A percentile compares a stretch with the other conserved stretches of the same genome.
Evolutionary conservation across 1,139 yeast genomes (phyloP).

Genomic region (Saccharomyces pastorianus): DNA sequence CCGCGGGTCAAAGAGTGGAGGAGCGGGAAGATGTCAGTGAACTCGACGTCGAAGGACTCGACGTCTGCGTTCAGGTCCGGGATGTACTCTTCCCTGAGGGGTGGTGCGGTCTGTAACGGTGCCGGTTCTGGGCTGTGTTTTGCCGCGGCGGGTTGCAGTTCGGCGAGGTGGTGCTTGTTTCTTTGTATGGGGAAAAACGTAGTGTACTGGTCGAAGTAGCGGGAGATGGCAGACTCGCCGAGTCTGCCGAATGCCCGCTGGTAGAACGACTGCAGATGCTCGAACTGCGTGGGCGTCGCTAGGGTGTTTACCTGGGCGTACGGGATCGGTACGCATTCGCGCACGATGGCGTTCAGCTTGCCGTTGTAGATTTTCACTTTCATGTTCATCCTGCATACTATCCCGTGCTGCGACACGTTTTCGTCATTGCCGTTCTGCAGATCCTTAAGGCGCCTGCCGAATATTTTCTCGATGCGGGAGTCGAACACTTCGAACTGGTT

Average conservation of each 20-base stretch:
- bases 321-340: conserved; percentile 13
- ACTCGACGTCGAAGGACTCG: not conserved
- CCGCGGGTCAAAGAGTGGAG: not conserved
- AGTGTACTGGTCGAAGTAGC: not conserved
- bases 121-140: not conserved
- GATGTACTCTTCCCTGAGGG: not conserved
- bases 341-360: conserved; percentile 21
- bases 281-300: too few relatives aligned
- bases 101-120: not conserved
- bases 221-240: not conserved
- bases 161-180: not conserved
- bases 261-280: not conserved
- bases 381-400: conserved; percentile 21
- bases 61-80: conserved; percentile 1
- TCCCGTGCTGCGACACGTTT: conserved; percentile 21
- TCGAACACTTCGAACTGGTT: conserved; percentile 13
- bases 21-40: not conserved
- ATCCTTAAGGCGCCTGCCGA: conserved; percentile 8
- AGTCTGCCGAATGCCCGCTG: not conserved
- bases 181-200: not conserved
- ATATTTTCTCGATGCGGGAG: conserved; percentile 6
- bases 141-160: not conserved
- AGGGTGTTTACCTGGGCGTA: not conserved
- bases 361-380: conserved; percentile 17
- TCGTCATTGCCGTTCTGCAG: conserved; percentile 12